phyloP scores from a whole-genome alignment of 2,329 filamentous ascomycete genomes.

The Amesomyces nigricolor region DNA sequence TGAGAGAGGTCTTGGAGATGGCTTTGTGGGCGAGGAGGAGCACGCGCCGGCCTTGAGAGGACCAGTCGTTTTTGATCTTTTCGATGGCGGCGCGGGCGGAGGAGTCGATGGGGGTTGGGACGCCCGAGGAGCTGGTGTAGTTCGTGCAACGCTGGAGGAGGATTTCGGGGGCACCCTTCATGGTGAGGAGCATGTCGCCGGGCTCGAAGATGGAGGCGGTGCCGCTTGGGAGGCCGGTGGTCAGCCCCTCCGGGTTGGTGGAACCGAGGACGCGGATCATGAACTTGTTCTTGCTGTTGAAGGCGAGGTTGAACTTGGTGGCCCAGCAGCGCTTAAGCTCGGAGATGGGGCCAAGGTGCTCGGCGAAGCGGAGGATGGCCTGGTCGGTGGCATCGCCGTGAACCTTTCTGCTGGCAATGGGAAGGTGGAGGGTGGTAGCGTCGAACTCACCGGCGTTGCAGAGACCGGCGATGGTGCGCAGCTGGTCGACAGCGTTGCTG shows the following conservation, averaged over 20 bases:
- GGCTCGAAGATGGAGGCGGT: conserved; percentile 34
- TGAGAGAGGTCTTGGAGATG: conserved; percentile 38
- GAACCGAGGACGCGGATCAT: conserved; percentile 61
- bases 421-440: conserved; percentile 52
- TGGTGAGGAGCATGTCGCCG: conserved; percentile 54
- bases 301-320: conserved; percentile 62
- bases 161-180: conserved; percentile 74
- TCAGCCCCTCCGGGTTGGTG: conserved; percentile 34
- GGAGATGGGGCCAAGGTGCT: conserved; percentile 54
- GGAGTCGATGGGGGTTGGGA: conserved; percentile 44
- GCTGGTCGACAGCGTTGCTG: conserved; percentile 47
- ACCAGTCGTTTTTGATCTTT: conserved; percentile 61
- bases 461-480: conserved; percentile 57
- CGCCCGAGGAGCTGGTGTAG: conserved; percentile 52
- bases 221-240: conserved; percentile 34
- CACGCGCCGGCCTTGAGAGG: conserved; percentile 61
- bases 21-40: conserved; percentile 60
- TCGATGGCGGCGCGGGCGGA: conserved; percentile 45
- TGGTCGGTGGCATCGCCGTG: conserved; percentile 73
- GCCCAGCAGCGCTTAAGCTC: conserved; percentile 59
- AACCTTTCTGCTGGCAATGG: conserved; percentile 57
- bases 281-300: conserved; percentile 81
- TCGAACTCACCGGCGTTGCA: conserved; percentile 76
- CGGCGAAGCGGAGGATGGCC: conserved; percentile 66
- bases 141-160: conserved; percentile 58